These are phyloP conservation scores for Ceratocystis variospora DNA, from an alignment of 2,329 filamentous ascomycete genomes.

Conservation along the genomic window DNA sequence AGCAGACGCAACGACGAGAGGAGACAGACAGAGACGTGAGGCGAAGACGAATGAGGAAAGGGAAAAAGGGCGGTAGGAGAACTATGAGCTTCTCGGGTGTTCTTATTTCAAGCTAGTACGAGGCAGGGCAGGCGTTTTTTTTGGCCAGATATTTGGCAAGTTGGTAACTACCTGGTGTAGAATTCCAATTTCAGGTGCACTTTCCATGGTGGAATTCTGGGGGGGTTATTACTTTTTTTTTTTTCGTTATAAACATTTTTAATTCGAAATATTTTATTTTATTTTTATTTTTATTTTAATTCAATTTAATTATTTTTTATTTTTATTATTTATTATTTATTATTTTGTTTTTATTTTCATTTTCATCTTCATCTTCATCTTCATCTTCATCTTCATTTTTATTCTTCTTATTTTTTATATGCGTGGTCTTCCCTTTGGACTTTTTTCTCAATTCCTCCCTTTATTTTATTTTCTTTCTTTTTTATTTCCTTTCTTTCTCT, in stretches of 20 bases:
- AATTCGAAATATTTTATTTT: too few species aligned
- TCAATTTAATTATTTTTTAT: too few species aligned
- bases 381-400: neutral
- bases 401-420: neutral
- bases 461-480: neutral
- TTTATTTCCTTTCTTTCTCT: neutral
- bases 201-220: neutral
- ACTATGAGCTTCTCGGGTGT: too few species aligned
- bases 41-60: too few species aligned
- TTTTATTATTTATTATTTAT: too few species aligned
- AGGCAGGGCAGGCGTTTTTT: neutral
- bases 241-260: neutral
- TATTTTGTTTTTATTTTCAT: too few species aligned
- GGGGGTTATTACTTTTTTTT: neutral
- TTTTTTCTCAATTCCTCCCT: neutral
- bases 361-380: too few species aligned
- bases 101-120: neutral
- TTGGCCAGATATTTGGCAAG: neutral
- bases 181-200: neutral
- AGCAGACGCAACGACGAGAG: neutral
- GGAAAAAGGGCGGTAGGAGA: too few species aligned
- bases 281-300: too few species aligned
- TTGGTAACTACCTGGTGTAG: neutral
- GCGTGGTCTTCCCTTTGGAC: neutral
- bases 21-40: too few species aligned